phyloP scores from a whole-genome alignment of 1,284 basidiomycete species.

The Sporisorium graminicola region DNA sequence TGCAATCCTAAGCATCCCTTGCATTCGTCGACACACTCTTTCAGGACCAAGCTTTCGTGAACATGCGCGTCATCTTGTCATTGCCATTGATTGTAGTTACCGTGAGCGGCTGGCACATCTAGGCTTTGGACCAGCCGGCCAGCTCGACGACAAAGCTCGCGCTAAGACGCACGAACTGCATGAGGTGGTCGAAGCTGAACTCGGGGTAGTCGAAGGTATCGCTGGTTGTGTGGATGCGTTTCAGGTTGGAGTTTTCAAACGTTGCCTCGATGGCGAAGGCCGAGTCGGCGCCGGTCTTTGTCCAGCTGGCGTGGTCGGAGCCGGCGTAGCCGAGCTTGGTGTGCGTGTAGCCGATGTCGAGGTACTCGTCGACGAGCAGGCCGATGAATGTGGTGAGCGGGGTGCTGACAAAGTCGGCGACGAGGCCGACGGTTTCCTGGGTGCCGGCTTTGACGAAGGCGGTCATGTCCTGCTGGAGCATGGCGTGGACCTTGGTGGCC shows the following conservation, averaged over 20 bases:
- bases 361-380: conserved; percentile 78
- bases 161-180: conserved; percentile 61
- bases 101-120: neutral
- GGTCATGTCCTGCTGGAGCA: conserved; percentile 75
- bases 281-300: conserved; percentile 68
- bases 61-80: neutral
- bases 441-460: conserved; percentile 95
- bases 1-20: neutral
- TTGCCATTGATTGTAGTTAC: neutral
- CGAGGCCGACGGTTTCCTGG: conserved; percentile 86
- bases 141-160: conserved; percentile 65
- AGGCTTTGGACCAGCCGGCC: conserved; percentile 50
- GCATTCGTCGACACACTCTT: neutral
- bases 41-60: neutral
- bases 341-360: conserved; percentile 69
- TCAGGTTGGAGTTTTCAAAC: conserved; percentile 63
- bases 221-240: conserved; percentile 53
- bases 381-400: conserved; percentile 81
- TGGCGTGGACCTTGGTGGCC: conserved; percentile 79
- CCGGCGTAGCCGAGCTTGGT: conserved; percentile 91
- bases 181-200: conserved; percentile 63
- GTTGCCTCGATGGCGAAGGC: conserved; percentile 69
- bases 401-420: conserved; percentile 86
- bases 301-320: conserved; percentile 76
- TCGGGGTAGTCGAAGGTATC: conserved; percentile 57